A percentile compares a stretch with the other conserved stretches of the same genome.
phyloP scores from a whole-genome alignment of 192 early-diverging fungal genomes.

The Paraglomus occultum region DNA sequence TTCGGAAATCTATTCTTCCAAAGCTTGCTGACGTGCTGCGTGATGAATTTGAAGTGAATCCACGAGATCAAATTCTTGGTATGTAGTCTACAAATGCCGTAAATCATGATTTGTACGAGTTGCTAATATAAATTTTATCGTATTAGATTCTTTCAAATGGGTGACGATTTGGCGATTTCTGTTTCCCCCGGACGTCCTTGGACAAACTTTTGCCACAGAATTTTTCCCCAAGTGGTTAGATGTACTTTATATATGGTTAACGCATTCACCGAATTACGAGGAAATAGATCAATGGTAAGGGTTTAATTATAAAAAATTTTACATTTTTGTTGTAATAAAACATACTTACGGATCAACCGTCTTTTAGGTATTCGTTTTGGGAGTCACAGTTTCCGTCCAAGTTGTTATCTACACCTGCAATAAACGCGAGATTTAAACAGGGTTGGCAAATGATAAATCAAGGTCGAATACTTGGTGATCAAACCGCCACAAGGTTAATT shows the following conservation, averaged over 20 bases:
- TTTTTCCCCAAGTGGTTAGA: constrained; percentile 81
- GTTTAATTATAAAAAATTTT: not conserved
- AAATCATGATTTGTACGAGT: not conserved
- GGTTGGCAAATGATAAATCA: constrained; percentile 71
- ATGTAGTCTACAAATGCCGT: not conserved
- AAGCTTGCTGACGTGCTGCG: constrained; percentile 62
- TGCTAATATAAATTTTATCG: not conserved
- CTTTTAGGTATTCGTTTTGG: constrained; percentile 53
- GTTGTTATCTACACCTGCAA: constrained; percentile 40
- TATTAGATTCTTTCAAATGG: constrained; percentile 54
- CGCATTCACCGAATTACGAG: constrained; percentile 50
- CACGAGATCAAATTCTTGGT: constrained; percentile 62
- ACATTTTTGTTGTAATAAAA: not conserved
- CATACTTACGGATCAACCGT: not conserved
- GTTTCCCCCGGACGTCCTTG: constrained; percentile 50
- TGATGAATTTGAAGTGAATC: constrained; percentile 68
- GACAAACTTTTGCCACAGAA: constrained; percentile 66
- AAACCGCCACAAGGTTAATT: constrained; percentile 23
- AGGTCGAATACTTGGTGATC: constrained; percentile 33
- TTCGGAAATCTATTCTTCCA: constrained; percentile 65
- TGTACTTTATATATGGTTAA: constrained; percentile 70
- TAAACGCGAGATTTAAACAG: constrained; percentile 57
- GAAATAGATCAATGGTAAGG: constrained; percentile 70
- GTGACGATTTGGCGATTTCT: constrained; percentile 64
- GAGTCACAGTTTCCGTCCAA: constrained; percentile 50